phyloP scores from a whole-genome alignment of 2,329 filamentous ascomycete species.

The Cadophora luteo-olivacea region DNA sequence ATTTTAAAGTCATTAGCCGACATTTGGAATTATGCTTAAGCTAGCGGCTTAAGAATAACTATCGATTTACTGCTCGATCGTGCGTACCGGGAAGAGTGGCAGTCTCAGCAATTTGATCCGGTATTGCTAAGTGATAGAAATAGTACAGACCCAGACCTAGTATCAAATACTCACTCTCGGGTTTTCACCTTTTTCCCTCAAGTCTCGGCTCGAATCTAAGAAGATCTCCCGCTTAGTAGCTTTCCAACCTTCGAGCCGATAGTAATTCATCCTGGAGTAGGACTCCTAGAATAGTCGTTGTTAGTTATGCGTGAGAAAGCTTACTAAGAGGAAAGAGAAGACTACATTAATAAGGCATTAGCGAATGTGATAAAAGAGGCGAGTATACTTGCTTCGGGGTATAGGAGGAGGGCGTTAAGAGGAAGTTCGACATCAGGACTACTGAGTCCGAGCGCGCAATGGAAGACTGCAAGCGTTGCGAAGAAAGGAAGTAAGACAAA shows the following conservation, averaged over 20 bases:
- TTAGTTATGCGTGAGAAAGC: conserved; percentile 28
- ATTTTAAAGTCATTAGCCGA: conserved; percentile 25
- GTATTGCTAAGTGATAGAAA: conserved; percentile 1
- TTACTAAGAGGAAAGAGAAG: conserved; percentile 20
- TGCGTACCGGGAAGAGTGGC: conserved; percentile 27
- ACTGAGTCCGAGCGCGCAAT: conserved; percentile 23
- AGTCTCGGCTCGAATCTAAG: conserved; percentile 18
- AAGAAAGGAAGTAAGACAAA: conserved; percentile 4
- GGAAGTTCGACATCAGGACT: conserved; percentile 19
- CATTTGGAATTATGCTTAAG: conserved; percentile 30
- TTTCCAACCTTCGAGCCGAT: conserved; percentile 15
- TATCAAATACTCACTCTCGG: conserved; percentile 27
- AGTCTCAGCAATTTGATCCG: conserved; percentile 29
- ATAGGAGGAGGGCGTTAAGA: conserved; percentile 21
- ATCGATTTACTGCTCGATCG: conserved; percentile 21
- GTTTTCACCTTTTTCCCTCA: conserved; percentile 30
- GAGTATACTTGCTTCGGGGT: conserved; percentile 9
- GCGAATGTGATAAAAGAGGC: conserved; percentile 26
- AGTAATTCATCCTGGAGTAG: conserved; percentile 26
- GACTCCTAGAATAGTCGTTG: conserved; percentile 27
- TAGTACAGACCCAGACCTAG: conserved; percentile 19
- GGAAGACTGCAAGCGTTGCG: conserved; percentile 14
- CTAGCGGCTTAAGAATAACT: conserved; percentile 22
- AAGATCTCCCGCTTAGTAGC: conserved; percentile 21
- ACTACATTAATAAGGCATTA: conserved; percentile 15